A percentile compares a stretch with the other conserved stretches of the same genome.
Conservation (phyloP, 805 yeast species). For the Cyberlindnera maclurae region DNA sequence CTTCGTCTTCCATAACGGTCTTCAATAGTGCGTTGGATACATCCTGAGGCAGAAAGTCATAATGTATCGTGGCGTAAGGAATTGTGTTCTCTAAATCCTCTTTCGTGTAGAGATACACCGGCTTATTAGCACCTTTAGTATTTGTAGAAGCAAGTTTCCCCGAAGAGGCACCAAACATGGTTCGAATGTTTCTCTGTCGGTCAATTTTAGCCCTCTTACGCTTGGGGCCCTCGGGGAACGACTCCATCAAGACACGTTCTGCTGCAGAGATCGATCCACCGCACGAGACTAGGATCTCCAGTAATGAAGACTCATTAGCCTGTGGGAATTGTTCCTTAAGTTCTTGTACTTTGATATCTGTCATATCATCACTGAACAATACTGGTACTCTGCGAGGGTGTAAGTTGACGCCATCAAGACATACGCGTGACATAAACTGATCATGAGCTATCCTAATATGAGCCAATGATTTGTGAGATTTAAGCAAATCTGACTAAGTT, state of each 20-base stretch:
- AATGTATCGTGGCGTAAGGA: slow-evolving; percentile 45
- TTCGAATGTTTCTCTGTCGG: slow-evolving; percentile 16
- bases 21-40: slow-evolving; percentile 39
- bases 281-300: slow-evolving; percentile 48
- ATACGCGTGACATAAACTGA: too few species aligned
- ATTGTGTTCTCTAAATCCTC: slow-evolving; percentile 42
- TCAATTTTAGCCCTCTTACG: slow-evolving; percentile 2
- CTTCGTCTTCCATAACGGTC: slow-evolving; percentile 35
- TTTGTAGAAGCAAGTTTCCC: slow-evolving; percentile 8
- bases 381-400: too few species aligned
- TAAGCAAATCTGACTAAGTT: too few species aligned
- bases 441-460: too few species aligned
- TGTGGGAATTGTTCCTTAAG: slow-evolving; percentile 35
- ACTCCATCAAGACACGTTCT: slow-evolving; percentile 33
- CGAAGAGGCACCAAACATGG: slow-evolving; percentile 13
- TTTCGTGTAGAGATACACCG: slow-evolving; percentile 40
- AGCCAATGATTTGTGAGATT: too few species aligned
- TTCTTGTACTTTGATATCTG: slow-evolving; percentile 32
- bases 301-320: slow-evolving; percentile 33
- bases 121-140: slow-evolving; percentile 18
- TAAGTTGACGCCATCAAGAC: too few species aligned
- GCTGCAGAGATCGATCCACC: slow-evolving; percentile 43
- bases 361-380: slow-evolving; percentile 14
- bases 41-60: slow-evolving; percentile 43
- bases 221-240: slow-evolving; percentile 14